Base-by-base conservation (phyloP, 2,329 filamentous ascomycete genomes). In the Fusarium sp. region DNA sequence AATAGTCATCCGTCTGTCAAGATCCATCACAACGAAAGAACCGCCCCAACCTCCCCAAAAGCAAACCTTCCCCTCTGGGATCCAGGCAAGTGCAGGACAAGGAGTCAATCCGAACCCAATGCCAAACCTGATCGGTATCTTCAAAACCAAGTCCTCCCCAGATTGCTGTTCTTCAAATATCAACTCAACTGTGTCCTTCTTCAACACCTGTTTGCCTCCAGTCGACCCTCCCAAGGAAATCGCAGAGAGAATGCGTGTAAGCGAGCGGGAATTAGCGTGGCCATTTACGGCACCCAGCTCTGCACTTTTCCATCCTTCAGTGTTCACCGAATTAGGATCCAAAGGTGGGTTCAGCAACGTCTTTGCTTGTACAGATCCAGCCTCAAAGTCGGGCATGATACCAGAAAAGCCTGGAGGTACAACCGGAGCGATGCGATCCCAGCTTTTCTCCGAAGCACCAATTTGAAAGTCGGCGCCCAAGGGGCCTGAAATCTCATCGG, bases 1-100 rank as follows among this genome's bases (percentile, higher is more conserved):
- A n/a, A 63, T 49, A 0, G 59, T 64, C 61, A 63, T 47, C 1
- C 49, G 34, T 29, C 14, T 64, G 6, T 63, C 61, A 10, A 47
- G 5, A 5, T 64, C 61, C 61, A 64, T 57, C 0, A 64, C 24
- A 1, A 64, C 30, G 6, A 25, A 49, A 2, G 61, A 64, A 3
- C 61, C 59, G 0, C 61, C 61, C 61, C 61, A 64, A 1, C 61
- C 61, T 0, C 24, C 7, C 43, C 61, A 47, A 10, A 32, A 64
- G 9, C 61, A 64, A 0, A 63, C 0, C 0, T 63, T 63, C 0
- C 61, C 61, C 2, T 63, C 43, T 10, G 61, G 59, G 0, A 63
- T 11, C 61, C 61, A 64, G 0, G 15, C 59, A 6, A 64, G 16
- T 11, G 54, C 44, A 2, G 8, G 9, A 20, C 34, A 59, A 9